Conservation (phyloP, 768 basidiomycete genomes). For the Tulasnella sp. region DNA sequence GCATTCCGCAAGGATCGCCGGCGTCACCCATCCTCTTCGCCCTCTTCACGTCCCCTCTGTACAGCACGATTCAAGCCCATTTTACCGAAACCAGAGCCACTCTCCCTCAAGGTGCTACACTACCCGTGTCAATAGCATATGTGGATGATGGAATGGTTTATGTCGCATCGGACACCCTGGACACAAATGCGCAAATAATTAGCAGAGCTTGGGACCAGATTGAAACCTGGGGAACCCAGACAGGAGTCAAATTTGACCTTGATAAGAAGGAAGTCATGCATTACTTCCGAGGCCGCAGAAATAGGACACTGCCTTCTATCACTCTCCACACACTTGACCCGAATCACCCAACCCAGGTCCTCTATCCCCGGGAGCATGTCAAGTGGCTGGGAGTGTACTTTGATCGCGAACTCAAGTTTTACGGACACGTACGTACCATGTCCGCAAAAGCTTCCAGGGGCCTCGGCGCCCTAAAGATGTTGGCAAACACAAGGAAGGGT, state of each 20-base stretch:
- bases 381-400: constrained; percentile 34
- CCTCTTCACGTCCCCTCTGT: neutral
- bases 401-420: constrained; percentile 32
- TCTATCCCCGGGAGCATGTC: neutral
- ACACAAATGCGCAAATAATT: constrained; percentile 11
- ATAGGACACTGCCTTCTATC: neutral
- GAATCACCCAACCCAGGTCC: neutral
- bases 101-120: neutral
- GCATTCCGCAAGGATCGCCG: neutral
- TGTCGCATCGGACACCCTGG: constrained; percentile 14
- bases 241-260: constrained; percentile 10
- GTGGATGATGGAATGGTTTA: constrained; percentile 22
- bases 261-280: constrained; percentile 21
- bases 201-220: neutral
- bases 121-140: neutral
- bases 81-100: neutral
- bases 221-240: neutral
- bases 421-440: constrained; percentile 29
- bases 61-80: neutral
- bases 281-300: neutral
- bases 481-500: constrained; percentile 32
- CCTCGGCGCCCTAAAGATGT: constrained; percentile 29
- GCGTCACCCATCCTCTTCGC: neutral
- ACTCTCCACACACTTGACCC: too few species aligned
- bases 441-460: constrained; percentile 28